Percentiles rank a stretch among this genome's conserved stretches.
phyloP scores from a whole-genome alignment of 202 grass and related monocot genomes.

The Cymbopogon flexuosus region DNA sequence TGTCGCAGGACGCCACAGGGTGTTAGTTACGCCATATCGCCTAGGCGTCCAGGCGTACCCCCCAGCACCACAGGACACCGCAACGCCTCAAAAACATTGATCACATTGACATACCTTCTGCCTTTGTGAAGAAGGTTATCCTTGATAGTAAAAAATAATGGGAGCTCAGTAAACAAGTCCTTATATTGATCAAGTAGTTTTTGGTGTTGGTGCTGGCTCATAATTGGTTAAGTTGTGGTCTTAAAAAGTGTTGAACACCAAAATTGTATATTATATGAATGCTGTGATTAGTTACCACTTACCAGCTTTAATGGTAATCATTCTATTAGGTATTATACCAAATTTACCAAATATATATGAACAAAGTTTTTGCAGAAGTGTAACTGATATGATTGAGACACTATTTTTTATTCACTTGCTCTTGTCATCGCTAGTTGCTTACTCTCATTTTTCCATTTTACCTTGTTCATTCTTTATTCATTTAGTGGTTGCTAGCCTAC shows the following conservation, averaged over 20 bases:
- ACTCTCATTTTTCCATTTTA: not conserved
- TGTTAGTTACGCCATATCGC: too few relatives aligned
- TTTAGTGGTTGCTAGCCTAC: constrained; percentile 8
- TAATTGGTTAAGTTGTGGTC: constrained; percentile 8
- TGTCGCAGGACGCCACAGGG: too few relatives aligned
- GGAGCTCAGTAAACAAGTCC: not conserved
- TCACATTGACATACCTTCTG: not conserved
- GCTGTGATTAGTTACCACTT: not conserved
- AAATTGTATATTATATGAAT: constrained; percentile 1
- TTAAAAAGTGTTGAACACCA: not conserved
- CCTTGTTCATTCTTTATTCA: constrained; percentile 9
- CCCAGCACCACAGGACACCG: too few relatives aligned
- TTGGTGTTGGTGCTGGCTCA: not conserved
- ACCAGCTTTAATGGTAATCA: not conserved
- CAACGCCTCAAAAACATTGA: too few relatives aligned
- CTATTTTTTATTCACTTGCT: constrained; percentile 3
- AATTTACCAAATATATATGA: not conserved
- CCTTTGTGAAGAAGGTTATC: constrained; percentile 2
- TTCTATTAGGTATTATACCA: not conserved
- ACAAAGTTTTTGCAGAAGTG: constrained; percentile 8
- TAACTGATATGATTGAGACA: constrained; percentile 17
- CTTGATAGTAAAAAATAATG: not conserved
- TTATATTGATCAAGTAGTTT: not conserved
- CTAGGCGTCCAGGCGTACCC: too few relatives aligned
- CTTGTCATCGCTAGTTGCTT: constrained; percentile 17